Conservation (phyloP, 441 rosid species). For the Omphalea diandra region DNA sequence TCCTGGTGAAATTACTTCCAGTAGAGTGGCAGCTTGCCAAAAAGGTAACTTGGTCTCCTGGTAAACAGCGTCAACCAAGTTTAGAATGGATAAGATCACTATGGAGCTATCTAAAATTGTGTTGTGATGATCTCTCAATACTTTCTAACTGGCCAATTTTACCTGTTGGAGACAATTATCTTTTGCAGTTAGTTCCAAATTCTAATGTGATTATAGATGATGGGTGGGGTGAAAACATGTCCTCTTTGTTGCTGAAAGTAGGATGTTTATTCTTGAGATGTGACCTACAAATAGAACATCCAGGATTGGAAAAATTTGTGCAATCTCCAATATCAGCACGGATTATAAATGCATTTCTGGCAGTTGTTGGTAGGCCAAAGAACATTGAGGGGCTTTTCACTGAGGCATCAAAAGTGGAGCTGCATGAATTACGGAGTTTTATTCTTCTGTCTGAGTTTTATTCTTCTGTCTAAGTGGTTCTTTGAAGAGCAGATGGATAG, state of each 20-base stretch:
- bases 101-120: conserved; percentile 81
- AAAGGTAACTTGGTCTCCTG: conserved; percentile 83
- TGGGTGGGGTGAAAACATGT: conserved; percentile 99
- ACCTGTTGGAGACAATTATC: conserved; percentile 76
- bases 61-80: conserved; percentile 79
- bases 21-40: conserved; percentile 83
- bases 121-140: conserved; percentile 83
- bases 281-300: conserved; percentile 75
- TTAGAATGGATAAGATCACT: conserved; percentile 77
- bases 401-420: conserved; percentile 77
- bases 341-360: conserved; percentile 76
- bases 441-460: no score
- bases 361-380: conserved; percentile 67
- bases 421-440: conserved; percentile 90
- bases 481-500: conserved; percentile 71
- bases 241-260: conserved; percentile 77
- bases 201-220: conserved; percentile 77
- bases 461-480: conserved; percentile 99
- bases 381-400: conserved; percentile 57
- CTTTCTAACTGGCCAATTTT: conserved; percentile 97
- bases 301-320: conserved; percentile 78
- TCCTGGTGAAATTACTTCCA: conserved; percentile 83
- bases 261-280: conserved; percentile 85
- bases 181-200: conserved; percentile 70
- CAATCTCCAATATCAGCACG: conserved; percentile 91